Percentiles rank a stretch among this genome's conserved stretches.
Evolutionary conservation across 2,329 filamentous ascomycete genomes (phyloP).

Genomic region (Paecilomyces formosus): DNA sequence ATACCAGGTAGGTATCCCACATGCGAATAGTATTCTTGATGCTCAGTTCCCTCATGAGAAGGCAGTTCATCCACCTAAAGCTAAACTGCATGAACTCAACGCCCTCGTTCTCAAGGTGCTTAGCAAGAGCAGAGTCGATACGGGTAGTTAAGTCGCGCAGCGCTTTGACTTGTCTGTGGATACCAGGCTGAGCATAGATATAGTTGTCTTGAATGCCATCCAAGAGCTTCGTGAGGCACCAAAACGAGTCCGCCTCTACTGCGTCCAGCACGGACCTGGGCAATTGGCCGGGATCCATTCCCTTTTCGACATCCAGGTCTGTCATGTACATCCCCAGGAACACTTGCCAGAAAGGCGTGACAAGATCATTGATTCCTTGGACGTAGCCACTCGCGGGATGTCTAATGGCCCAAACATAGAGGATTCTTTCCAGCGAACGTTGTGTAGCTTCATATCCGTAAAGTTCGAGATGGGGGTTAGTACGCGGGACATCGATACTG

Average conservation of each 20-base stretch:
- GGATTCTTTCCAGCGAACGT: constrained; percentile 81
- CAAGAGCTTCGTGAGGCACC: constrained; percentile 96
- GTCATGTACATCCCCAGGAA: constrained; percentile 92
- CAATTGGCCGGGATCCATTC: constrained; percentile 94
- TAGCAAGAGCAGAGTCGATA: constrained; percentile 77
- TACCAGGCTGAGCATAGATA: constrained; percentile 94
- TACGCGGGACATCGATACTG: constrained; percentile 93
- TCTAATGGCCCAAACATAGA: constrained; percentile 96
- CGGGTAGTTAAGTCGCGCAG: constrained; percentile 83
- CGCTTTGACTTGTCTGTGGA: constrained; percentile 85
- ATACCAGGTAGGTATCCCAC: constrained; percentile 98
- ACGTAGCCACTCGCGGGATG: constrained; percentile 97
- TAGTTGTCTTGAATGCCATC: constrained; percentile 99
- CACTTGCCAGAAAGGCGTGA: constrained; percentile 97
- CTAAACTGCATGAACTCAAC: constrained; percentile 99
- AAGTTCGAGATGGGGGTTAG: constrained; percentile 89
- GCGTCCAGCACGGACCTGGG: constrained; percentile 87
- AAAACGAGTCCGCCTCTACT: constrained; percentile 95
- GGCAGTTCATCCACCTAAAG: constrained; percentile 99
- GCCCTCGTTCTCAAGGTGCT: constrained; percentile 80
- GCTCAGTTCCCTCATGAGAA: constrained; percentile 94
- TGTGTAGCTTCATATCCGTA: constrained; percentile 97
- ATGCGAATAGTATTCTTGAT: constrained; percentile 95
- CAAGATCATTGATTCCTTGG: constrained; percentile 96
- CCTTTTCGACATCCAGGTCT: constrained; percentile 83